A percentile compares a stretch with the other conserved stretches of the same genome.
phyloP scores from a whole-genome alignment of 2,329 filamentous ascomycete species.

The Pseudocercospora ulei region DNA sequence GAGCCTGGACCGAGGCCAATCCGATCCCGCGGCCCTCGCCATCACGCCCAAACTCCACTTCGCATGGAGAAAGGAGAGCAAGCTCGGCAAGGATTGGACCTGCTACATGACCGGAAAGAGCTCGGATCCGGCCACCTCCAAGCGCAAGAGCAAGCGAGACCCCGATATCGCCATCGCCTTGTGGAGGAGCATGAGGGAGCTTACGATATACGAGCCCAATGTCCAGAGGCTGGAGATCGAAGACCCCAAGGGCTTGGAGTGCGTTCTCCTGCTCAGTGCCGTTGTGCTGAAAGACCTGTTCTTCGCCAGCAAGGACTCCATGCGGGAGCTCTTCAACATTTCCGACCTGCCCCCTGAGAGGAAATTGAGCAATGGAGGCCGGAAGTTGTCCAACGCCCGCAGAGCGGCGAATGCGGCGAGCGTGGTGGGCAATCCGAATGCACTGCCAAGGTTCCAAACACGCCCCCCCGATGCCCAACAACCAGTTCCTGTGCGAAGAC shows the following conservation, averaged over 20 bases:
- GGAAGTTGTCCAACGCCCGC: conserved; percentile 27
- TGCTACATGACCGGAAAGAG: conserved; percentile 77
- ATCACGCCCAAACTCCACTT: conserved; percentile 66
- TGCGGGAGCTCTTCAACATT: conserved; percentile 71
- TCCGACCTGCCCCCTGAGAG: conserved; percentile 37
- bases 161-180: conserved; percentile 92
- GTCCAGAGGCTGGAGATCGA: conserved; percentile 82
- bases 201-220: conserved; percentile 91
- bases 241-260: conserved; percentile 84
- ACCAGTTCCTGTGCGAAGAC: conserved; percentile 2
- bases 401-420: conserved; percentile 16
- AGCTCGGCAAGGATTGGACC: conserved; percentile 75
- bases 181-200: conserved; percentile 62
- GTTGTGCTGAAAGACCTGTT: conserved; percentile 54
- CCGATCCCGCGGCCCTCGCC: conserved; percentile 47
- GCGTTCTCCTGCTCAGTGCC: conserved; percentile 58
- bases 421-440: conserved; percentile 20
- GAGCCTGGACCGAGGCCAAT: conserved; percentile 62
- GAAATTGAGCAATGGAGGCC: conserved; percentile 24
- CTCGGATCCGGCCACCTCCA: conserved; percentile 57
- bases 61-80: conserved; percentile 80
- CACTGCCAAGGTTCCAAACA: conserved; percentile 28
- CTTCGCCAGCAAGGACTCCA: conserved; percentile 45
- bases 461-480: conserved; percentile 18
- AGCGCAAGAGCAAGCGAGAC: conserved; percentile 57